Conservation (phyloP, 2,329 filamentous ascomycete genomes). For the Mycogone perniciosa region DNA sequence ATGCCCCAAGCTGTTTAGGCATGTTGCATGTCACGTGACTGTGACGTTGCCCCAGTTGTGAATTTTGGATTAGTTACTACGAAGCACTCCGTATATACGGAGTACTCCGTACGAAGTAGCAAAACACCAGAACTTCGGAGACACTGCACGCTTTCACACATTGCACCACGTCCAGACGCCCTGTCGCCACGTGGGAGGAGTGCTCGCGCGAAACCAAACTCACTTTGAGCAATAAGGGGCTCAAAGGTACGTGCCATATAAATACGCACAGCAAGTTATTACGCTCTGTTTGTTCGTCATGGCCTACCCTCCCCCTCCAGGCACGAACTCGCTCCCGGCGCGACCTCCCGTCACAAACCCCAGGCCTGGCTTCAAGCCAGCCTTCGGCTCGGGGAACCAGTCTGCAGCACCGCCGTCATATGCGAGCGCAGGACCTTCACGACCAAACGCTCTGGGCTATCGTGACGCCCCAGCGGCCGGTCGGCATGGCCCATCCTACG, state of each 20-base stretch:
- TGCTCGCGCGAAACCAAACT: not conserved
- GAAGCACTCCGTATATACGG: too few species aligned
- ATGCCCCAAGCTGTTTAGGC: too few species aligned
- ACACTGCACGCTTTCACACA: not conserved
- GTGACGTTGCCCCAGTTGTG: too few species aligned
- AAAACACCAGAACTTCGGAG: too few species aligned
- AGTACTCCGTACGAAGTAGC: too few species aligned
- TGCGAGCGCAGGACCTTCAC: constrained; percentile 20
- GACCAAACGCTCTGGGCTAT: constrained; percentile 19
- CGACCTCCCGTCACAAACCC: constrained; percentile 57
- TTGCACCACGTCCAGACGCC: not conserved
- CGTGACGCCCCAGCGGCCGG: constrained; percentile 28
- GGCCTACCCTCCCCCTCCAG: constrained; percentile 84
- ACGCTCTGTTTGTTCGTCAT: constrained; percentile 57
- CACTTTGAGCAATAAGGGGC: constrained; percentile 32
- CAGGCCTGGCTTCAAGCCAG: constrained; percentile 40
- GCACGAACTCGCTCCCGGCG: constrained; percentile 59
- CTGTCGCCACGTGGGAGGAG: too few species aligned
- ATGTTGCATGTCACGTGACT: too few species aligned
- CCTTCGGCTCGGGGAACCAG: constrained; percentile 39
- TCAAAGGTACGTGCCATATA: constrained; percentile 45
- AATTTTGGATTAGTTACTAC: too few species aligned
- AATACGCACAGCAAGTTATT: constrained; percentile 11
- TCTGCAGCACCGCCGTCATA: constrained; percentile 33
- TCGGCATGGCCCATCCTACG: constrained; percentile 41